Conservation (phyloP, 306 rosid species). For the Gynostemma pentaphyllum region DNA sequence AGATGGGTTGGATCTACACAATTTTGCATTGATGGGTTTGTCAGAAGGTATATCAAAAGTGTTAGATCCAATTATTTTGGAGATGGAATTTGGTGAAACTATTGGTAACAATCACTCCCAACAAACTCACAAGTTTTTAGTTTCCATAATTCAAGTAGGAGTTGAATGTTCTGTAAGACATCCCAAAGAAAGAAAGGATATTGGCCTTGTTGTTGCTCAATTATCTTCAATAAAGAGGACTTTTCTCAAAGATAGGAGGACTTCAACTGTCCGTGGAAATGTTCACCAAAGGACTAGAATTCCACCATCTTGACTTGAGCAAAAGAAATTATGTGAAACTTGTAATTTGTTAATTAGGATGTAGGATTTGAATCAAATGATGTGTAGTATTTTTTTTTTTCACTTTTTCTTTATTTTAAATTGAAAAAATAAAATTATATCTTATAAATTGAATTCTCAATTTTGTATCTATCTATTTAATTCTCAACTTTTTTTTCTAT, state of each 20-base stretch:
- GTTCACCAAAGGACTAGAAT: no score
- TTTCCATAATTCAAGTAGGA: background rate
- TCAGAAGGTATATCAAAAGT: background rate
- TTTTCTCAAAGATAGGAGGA: background rate
- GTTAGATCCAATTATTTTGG: background rate
- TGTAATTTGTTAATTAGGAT: no score
- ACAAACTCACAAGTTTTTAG: background rate
- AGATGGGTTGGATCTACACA: background rate
- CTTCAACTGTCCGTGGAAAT: no score
- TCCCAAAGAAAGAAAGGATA: background rate
- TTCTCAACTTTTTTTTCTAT: no score
- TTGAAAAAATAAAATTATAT: no score
- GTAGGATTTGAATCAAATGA: no score
- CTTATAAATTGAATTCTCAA: no score
- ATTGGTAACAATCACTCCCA: background rate
- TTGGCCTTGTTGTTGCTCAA: background rate
- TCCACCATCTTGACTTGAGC: no score
- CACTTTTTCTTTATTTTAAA: no score
- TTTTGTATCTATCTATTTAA: no score
- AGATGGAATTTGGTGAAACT: background rate
- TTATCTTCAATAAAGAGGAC: background rate
- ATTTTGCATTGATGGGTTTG: background rate
- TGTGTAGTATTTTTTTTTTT: no score
- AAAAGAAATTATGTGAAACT: no score
- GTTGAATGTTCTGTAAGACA: background rate